phyloP scores from a whole-genome alignment of 2,329 filamentous ascomycete genomes.

The Aureobasidium uvarum region DNA sequence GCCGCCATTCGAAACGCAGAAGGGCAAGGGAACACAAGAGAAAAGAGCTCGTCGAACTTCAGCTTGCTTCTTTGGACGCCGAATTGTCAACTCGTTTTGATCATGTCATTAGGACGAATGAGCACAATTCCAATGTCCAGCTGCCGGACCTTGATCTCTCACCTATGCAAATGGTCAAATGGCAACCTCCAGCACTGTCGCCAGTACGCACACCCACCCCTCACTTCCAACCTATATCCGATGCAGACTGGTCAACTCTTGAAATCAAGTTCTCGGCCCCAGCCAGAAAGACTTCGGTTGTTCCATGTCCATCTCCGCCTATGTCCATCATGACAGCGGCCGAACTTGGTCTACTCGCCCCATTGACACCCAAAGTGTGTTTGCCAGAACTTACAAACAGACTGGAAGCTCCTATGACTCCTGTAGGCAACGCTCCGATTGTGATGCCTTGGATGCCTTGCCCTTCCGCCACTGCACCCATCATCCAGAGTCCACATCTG shows the following conservation, averaged over 20 bases:
- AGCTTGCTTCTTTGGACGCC: slow-evolving; percentile 3
- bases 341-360: not conserved
- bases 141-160: not conserved
- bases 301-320: not conserved
- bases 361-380: not conserved
- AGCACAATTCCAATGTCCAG: not conserved
- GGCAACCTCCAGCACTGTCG: not conserved
- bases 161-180: slow-evolving; percentile 12
- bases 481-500: not conserved
- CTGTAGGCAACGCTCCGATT: not conserved
- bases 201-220: not conserved
- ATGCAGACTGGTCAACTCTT: not conserved
- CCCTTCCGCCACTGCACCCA: not conserved
- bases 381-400: not conserved
- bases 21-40: slow-evolving; percentile 11
- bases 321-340: not conserved
- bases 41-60: not conserved
- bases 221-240: not conserved
- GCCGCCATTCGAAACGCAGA: slow-evolving; percentile 1
- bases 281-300: not conserved
- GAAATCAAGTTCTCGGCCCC: not conserved
- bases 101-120: not conserved
- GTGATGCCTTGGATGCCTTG: not conserved
- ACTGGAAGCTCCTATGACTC: not conserved
- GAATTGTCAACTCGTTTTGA: slow-evolving; percentile 6